phyloP scores from a whole-genome alignment of 2,329 filamentous ascomycete species.

The Scortechinia acanthostroma region DNA sequence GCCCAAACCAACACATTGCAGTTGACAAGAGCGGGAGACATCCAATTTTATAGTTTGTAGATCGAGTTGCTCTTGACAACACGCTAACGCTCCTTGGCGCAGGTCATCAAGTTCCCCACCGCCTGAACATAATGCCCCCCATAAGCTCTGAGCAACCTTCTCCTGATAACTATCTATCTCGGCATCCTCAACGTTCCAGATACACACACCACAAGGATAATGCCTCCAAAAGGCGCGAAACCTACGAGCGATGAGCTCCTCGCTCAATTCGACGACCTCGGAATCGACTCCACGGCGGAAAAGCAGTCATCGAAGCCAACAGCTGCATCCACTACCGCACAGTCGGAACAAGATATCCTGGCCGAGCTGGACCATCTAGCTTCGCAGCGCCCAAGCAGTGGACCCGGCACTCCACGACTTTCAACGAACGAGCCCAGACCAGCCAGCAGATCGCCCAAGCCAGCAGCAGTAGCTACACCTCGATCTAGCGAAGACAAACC shows the following conservation, averaged over 20 bases:
- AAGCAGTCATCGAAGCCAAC: conserved; percentile 10
- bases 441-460: background rate
- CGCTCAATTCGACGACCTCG: conserved; percentile 37
- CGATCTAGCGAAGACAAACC: background rate
- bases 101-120: too few species aligned
- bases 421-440: conserved; percentile 18
- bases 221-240: conserved; percentile 23
- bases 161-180: too few species aligned
- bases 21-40: too few species aligned
- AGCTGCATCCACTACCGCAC: conserved; percentile 10
- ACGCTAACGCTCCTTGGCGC: too few species aligned
- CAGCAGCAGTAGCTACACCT: background rate
- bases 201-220: conserved; percentile 9
- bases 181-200: conserved; percentile 3
- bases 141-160: too few species aligned
- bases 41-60: too few species aligned
- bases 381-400: conserved; percentile 37
- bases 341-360: conserved; percentile 42
- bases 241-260: conserved; percentile 37
- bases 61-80: too few species aligned
- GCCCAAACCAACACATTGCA: too few species aligned
- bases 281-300: conserved; percentile 16
- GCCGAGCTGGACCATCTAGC: conserved; percentile 52
- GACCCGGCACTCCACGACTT: conserved; percentile 48
- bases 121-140: too few species aligned